Evolutionary conservation across 176 grass and related monocot genomes (phyloP), one percentile per base, ranked within the genome.

Genomic region (Musa schizocarpa): DNA sequence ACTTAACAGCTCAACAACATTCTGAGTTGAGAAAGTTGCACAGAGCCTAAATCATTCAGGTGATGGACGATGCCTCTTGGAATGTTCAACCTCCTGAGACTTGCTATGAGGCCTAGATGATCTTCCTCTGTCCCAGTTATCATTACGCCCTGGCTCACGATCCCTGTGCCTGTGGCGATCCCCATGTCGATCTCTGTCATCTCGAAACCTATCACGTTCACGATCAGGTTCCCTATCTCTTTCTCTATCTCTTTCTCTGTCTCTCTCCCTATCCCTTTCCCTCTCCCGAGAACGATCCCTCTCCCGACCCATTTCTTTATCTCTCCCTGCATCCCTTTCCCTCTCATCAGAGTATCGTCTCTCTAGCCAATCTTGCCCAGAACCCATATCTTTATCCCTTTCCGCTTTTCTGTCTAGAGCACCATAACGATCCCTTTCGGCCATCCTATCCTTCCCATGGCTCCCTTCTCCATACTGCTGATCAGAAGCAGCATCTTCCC

Each of bases 71-170:
- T 86, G 85, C 54, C 92, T 85, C 83, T 91, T 97, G 62, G 85
- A 84, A 83, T 96, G 83, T n/a, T 91, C 88, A 27, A 78, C 77
- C 22, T 96, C 86, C 52, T 88, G 82, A 24, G 92, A 96, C 51
- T 87, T 96, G 79, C 92, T 91, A 26, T 83, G 29, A 13, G 68
- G 74, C 19, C 88, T 83, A 29, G 92, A 96, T 78, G 85, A 86
- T 71, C 85, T 82, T 69, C 88, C 86, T 72, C 82, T 96, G 53
- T 87, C 88, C 86, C 86, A 82, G 16, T 96, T 86, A 74, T 91
- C 86, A 71, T 81, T 84, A 12, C 86, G 83, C 73, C 86, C 86
- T 1, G 76, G 76, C 8, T 91, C 86, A 24, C 85, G 85, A 13
- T 90, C 86, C 22, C 83, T 82, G 54, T 96, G 88, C 23, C 83